A percentile compares a stretch with the other conserved stretches of the same genome.
Evolutionary conservation across 352 stramenopile species (phyloP).

Genomic region (Blastocystis sp.): DNA sequence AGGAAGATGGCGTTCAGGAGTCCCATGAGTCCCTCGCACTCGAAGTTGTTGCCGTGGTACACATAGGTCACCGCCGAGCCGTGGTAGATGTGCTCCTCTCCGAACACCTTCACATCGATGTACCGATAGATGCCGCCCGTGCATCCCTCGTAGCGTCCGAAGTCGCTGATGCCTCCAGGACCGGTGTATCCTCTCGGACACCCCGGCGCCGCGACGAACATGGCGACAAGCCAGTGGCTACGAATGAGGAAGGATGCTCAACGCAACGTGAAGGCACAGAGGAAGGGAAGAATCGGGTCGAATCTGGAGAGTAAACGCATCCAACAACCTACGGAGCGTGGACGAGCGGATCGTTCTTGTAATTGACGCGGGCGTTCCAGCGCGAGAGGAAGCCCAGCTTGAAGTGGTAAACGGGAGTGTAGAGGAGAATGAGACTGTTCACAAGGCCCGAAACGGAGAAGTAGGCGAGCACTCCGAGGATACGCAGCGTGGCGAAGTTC

Average conservation of each 20-base stretch:
- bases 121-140: conserved; percentile 51
- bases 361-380: conserved; percentile 9
- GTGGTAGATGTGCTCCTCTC: conserved; percentile 53
- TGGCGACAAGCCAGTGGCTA: conserved; percentile 41
- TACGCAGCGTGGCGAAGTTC: conserved; percentile 1
- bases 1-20: conserved; percentile 45
- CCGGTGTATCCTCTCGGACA: conserved; percentile 32
- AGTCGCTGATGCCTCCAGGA: conserved; percentile 22
- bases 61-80: conserved; percentile 10
- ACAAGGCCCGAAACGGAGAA: conserved; percentile 36
- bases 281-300: neutral
- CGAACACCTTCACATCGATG: conserved; percentile 44
- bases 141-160: conserved; percentile 1
- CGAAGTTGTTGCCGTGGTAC: conserved; percentile 33
- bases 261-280: neutral
- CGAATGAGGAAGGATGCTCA: neutral
- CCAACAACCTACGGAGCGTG: neutral
- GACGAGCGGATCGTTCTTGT: neutral
- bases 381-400: neutral
- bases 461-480: conserved; percentile 40
- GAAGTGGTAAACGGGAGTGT: neutral
- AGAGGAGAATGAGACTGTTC: conserved; percentile 29
- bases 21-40: conserved; percentile 48
- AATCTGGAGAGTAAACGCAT: neutral
- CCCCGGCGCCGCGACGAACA: neutral